A percentile compares a stretch with the other conserved stretches of the same genome.
Evolutionary conservation across 2,329 filamentous ascomycete genomes (phyloP).

Genomic region (Xylaria sp.): DNA sequence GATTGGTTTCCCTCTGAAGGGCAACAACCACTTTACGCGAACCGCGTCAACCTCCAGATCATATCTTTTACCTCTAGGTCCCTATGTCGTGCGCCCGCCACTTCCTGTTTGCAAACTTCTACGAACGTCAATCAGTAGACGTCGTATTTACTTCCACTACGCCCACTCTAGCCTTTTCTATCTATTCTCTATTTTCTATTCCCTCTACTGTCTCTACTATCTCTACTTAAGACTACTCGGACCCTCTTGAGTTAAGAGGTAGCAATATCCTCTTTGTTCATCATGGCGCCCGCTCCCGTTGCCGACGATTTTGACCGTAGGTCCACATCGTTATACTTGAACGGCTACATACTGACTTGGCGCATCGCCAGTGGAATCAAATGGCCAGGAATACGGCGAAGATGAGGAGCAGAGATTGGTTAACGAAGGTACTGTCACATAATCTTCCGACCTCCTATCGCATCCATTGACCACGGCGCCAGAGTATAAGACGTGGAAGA

Average conservation of each 20-base stretch:
- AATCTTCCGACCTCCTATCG: background rate
- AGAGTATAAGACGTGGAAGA: constrained; percentile 99
- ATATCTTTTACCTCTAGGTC: too few relatives aligned
- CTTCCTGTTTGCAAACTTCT: constrained; percentile 7
- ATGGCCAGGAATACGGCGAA: constrained; percentile 73
- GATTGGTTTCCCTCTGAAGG: background rate
- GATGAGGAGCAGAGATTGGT: constrained; percentile 85
- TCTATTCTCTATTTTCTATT: background rate
- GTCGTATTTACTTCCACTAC: background rate
- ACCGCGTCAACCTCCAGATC: constrained; percentile 39
- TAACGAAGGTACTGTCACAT: constrained; percentile 77
- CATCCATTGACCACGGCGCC: constrained; percentile 31
- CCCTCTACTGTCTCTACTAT: background rate
- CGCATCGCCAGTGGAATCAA: constrained; percentile 56
- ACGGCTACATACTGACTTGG: constrained; percentile 33
- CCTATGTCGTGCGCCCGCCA: too few relatives aligned
- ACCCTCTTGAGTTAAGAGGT: background rate
- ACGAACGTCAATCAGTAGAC: constrained; percentile 11
- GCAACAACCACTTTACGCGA: constrained; percentile 45
- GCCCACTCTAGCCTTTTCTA: background rate
- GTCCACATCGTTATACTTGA: constrained; percentile 35
- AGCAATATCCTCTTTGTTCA: constrained; percentile 18
- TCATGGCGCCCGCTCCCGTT: constrained; percentile 60
- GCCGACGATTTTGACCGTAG: constrained; percentile 63
- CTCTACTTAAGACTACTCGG: background rate